Evolutionary conservation across 257 asterid species (phyloP).

Genomic region (Schizonepeta tenuifolia): DNA sequence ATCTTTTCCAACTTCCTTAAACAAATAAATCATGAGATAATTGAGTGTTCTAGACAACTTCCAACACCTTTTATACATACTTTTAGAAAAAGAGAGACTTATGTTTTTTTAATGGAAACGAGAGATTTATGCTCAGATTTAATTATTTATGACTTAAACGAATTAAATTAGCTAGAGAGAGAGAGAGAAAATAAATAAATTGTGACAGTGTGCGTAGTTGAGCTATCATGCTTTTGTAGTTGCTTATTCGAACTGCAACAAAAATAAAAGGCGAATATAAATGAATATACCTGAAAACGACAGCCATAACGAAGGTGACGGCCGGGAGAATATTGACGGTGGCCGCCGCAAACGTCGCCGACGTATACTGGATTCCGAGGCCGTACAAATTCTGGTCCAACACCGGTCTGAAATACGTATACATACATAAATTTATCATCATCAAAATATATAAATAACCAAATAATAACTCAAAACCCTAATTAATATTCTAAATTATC

Average conservation of each 20-base stretch:
- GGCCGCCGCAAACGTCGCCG: conserved; percentile 95
- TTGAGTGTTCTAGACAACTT: not conserved
- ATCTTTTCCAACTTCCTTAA: not conserved
- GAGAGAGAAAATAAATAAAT: not conserved
- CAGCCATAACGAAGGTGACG: conserved; percentile 81
- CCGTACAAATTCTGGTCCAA: conserved; percentile 87
- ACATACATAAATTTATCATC: not conserved
- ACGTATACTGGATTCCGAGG: conserved; percentile 77
- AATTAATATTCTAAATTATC: too few relatives aligned
- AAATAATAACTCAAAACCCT: too few relatives aligned
- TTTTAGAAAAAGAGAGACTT: not conserved
- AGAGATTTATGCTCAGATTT: not conserved
- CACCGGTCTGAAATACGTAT: conserved; percentile 73
- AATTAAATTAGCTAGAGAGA: not conserved
- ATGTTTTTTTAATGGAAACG: not conserved
- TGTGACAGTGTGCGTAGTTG: not conserved
- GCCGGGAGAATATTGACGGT: conserved; percentile 86
- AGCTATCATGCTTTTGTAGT: not conserved
- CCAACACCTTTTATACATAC: not conserved
- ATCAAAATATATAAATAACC: not conserved
- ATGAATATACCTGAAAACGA: conserved; percentile 72
- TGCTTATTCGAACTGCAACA: not conserved
- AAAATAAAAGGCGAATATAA: not conserved
- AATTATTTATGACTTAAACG: not conserved
- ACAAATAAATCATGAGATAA: not conserved